Base-by-base conservation (phyloP, 73 alveolate species). In the Paramecium tetraurelia region DNA sequence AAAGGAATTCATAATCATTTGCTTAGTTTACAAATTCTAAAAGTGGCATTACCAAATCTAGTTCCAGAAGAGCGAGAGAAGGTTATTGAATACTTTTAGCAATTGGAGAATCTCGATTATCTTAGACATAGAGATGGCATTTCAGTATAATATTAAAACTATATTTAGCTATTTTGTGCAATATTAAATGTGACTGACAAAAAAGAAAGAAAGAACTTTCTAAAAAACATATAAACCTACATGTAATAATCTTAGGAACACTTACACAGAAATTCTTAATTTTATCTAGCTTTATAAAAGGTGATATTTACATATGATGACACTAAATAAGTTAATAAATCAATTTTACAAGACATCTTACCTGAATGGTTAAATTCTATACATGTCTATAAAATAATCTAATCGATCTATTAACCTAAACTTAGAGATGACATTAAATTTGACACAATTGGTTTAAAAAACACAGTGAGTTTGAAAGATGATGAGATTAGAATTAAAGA, bases 1-100 rank as follows among this genome's bases (percentile, higher is more conserved):
- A 80, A 48, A 80, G 90, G 90, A 80, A 21, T 80, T 9, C 90
- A 80, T 80, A 80, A 80, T 44, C 90, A 80, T 80, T 31, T 80
- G 16, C 22, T 80, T 8, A 44, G 76, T 44, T 46, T 80, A 22
- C 8, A 46, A 41, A 46, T 80, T 20, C 8, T 80, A 40, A 80
- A 46, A 48, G 57, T 46, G 29, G 90, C 90, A 38, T 24, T 80
- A 41, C 90, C 90, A 9, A 44, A 80, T 8, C 58, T 80, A 40
- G 72, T 80, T 11, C 46, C 46, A 20, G 90, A 41, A 27, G 90
- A 80, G 50, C 43, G 72, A 80, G 3, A 80, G 29, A 80, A 80
- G 46, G 90, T 80, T 5, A 35, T 80, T 43, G 90, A 80, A 80
- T 80, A 41, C 29, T 80, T 80, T 35, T 46, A 80, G 16, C 9